Evolutionary conservation across 2,329 filamentous ascomycete genomes (phyloP), one percentile per base, ranked within the genome.

Genomic region (Colletotrichum orchidophilum): DNA sequence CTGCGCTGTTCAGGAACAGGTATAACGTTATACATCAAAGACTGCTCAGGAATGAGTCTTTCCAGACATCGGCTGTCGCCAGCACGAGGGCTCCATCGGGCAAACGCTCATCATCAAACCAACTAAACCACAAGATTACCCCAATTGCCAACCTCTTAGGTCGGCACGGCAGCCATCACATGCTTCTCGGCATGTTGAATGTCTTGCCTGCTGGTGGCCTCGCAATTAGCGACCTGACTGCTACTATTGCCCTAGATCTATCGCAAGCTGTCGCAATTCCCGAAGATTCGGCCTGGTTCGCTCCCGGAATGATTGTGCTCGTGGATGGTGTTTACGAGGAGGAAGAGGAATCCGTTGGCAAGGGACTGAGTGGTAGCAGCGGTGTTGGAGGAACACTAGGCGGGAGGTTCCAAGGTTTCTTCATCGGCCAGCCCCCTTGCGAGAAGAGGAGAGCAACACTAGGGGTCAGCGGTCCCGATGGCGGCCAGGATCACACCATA

Each of bases 311-410:
- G 95, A 93, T 99, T 58, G 93, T 98, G 3, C 87, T 99, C 0
- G 90, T 98, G 0, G 96, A 99, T 77, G 96, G 96, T 7, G 91
- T 96, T n/a, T 99, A 99, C 78, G 95, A 97, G 79, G 96, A 98
- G 80, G 95, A 97, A 76, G 94, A 95, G 72, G 88, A 91, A 73
- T 91, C 90, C 24, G 83, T 87, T 1, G 91, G 92, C 18, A 91
- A 91, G 24, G 91, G 90, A 0, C 85, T 97, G 5, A 93, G 94
- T 61, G 92, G 93, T 5, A 93, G 90, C 74, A 92, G 90, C 58
- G 96, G 96, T 52, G 91, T 98, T 29, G 96, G 96, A 50, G 96
- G 95, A 15, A 94, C 93, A 0, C 94, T 98, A 67, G 95, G 95
- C n/a, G 96, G 96, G 6, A 93, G 91, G 60, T 98, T 99, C 76